Evolutionary conservation across 192 early-diverging fungal species (phyloP).

Genomic region (Gigaspora rosea): DNA sequence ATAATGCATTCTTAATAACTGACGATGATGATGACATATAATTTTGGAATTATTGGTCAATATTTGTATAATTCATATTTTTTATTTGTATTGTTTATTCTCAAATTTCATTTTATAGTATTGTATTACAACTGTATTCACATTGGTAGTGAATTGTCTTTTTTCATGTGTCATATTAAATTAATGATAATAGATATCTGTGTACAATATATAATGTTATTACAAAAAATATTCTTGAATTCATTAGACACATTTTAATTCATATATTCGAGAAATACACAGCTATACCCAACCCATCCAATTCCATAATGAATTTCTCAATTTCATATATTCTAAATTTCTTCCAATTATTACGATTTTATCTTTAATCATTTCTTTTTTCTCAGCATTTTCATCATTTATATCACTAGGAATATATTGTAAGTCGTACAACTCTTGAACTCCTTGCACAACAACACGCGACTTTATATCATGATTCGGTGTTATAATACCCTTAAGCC

Average conservation of each 20-base stretch:
- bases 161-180: too few relatives aligned
- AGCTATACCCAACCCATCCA: slow-evolving; percentile 18
- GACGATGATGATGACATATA: neutral
- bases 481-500: slow-evolving; percentile 59
- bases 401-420: slow-evolving; percentile 27
- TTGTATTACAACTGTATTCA: too few relatives aligned
- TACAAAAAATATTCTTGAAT: too few relatives aligned
- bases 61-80: neutral
- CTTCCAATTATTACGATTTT: slow-evolving; percentile 48
- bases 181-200: too few relatives aligned
- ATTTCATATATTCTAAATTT: slow-evolving; percentile 33
- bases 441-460: slow-evolving; percentile 62
- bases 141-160: too few relatives aligned
- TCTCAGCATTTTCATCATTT: neutral
- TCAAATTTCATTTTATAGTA: too few relatives aligned
- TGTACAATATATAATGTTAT: too few relatives aligned
- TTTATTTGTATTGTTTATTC: neutral
- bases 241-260: neutral
- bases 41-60: neutral
- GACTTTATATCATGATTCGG: slow-evolving; percentile 40
- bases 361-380: slow-evolving; percentile 34
- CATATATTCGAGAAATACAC: too few relatives aligned
- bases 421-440: slow-evolving; percentile 65
- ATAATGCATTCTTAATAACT: neutral
- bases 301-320: slow-evolving; percentile 23